Evolutionary conservation across 2,329 filamentous ascomycete species (phyloP), one percentile per base, ranked within the genome.

Genomic region (Botryosphaeria dothidea): DNA sequence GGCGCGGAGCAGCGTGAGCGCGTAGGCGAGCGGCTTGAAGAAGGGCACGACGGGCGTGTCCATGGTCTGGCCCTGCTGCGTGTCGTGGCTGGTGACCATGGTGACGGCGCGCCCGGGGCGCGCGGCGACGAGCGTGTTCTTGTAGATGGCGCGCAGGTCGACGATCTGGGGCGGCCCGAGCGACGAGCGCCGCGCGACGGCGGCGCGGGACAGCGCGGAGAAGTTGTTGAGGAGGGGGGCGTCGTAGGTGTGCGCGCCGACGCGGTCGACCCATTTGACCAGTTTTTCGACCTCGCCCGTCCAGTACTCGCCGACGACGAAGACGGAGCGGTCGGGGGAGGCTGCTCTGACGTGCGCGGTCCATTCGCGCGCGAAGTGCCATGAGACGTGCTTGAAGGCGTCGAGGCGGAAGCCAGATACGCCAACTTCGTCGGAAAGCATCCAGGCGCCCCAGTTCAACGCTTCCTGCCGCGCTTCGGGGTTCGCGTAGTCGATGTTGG

Each of bases 31-130:
- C 0, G 88, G 84, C 74, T 91, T 91, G 80, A 92, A 90, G 77
- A 85, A 88, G 21, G 83, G 80, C 62, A 86, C 83, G 49, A 92
- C 85, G 1, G 84, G 84, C 0, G 86, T 85, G 69, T 85, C 87
- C 43, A 89, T 80, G 1, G 86, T 84, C 73, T 90, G 88, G 34
- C 87, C 86, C 36, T 84, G 85, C 75, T 87, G 78, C 0, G 89
- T 92, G 72, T 92, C 89, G 77, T 92, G 90, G 74, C 90, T 91
- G 75, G 87, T 87, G 0, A 92, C 88, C 4, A 92, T 82, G 0
- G 89, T 91, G 76, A 90, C 85, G 7, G 87, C 84, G 70, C 85
- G 83, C 2, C 81, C 73, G 0, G 87, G 87, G 56, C 80, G 78
- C 15, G 73, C 74, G 25, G 84, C 70, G 0, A 89, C 86, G 64